Base-by-base conservation (phyloP, 805 yeast genomes). In the Hagleromyces aurorensis region DNA sequence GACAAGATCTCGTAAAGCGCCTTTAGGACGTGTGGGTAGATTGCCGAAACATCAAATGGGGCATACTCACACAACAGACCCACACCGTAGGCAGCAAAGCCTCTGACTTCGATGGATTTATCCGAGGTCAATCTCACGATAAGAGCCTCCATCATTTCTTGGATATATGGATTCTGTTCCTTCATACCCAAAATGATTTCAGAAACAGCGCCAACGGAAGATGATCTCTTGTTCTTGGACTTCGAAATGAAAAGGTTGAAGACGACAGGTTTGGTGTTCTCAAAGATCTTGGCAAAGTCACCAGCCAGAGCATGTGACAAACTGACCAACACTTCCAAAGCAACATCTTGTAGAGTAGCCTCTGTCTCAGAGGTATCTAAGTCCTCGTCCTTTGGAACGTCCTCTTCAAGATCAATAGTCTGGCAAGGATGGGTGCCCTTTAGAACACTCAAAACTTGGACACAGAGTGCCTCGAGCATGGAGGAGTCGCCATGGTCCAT, bases 1-100 rank as follows among this genome's bases (percentile, higher is more conserved):
- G 72, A 74, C 52, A 91, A 67, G 46, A 86, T 64, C 53, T 78
- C 78, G 37, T 79, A 78, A 43, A 81, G 59, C 25, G 76, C 67
- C 48, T 66, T 66, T 55, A 91, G 69, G 34, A 89, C 72, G 27
- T 73, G 65, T 40, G 75, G 77, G 61, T 78, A 89, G 25, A 72
- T 63, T 21, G 76, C 57, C 21, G 80, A 62, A 41, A 78, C 68
- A 46, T 77, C 82, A 32, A 60, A 59, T 11, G 57, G 38, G 16
- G 77, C 64, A 34, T 69, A 47, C 46, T 67, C 64, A 27, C 70
- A 57, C 37, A 86, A 60, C 37, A 86, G 59, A 47, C 98, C 98
- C 44, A 83, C 75, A 66, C 97, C 98, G 56, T 85, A 91, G 11
- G 96, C 96, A 30, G 96, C 89, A 46, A 86, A 83, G 47, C 95